These are phyloP conservation scores for Fusarium ambrosium DNA, from an alignment of 2,329 filamentous ascomycete genomes.

Conservation along the genomic window DNA sequence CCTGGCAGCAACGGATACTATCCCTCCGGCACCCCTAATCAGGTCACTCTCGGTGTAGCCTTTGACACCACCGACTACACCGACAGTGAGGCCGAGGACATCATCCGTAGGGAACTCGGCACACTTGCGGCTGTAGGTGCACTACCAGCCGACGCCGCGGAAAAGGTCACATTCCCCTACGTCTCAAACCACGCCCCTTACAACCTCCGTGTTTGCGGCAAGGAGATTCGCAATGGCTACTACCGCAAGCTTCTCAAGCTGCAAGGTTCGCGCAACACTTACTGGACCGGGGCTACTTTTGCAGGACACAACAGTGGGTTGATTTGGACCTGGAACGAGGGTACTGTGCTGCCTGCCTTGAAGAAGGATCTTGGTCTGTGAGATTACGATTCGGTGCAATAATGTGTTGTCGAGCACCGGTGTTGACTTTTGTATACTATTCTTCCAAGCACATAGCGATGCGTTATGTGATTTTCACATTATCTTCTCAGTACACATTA, in stretches of 20 bases:
- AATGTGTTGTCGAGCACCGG: too few species aligned
- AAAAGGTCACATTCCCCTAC: constrained; percentile 17
- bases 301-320: constrained; percentile 38
- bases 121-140: constrained; percentile 14
- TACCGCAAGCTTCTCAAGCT: constrained; percentile 25
- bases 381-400: neutral
- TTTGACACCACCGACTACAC: constrained; percentile 22
- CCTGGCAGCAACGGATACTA: constrained; percentile 25
- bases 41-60: constrained; percentile 8
- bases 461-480: neutral
- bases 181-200: constrained; percentile 28
- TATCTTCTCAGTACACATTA: neutral
- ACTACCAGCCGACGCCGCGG: neutral
- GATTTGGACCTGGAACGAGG: constrained; percentile 41
- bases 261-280: constrained; percentile 32
- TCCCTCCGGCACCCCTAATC: neutral
- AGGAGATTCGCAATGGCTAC: constrained; percentile 19
- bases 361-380: constrained; percentile 35
- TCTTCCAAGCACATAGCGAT: neutral
- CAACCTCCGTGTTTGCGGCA: constrained; percentile 19
- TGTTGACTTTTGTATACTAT: neutral
- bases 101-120: constrained; percentile 24
- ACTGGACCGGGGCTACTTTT: constrained; percentile 41
- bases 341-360: constrained; percentile 24
- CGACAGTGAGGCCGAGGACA: neutral